Percentiles rank a stretch among this genome's conserved stretches.
These are phyloP conservation scores for Plasmodium sp. DNA, from an alignment of 169 alveolate species.

Conservation along the genomic window DNA sequence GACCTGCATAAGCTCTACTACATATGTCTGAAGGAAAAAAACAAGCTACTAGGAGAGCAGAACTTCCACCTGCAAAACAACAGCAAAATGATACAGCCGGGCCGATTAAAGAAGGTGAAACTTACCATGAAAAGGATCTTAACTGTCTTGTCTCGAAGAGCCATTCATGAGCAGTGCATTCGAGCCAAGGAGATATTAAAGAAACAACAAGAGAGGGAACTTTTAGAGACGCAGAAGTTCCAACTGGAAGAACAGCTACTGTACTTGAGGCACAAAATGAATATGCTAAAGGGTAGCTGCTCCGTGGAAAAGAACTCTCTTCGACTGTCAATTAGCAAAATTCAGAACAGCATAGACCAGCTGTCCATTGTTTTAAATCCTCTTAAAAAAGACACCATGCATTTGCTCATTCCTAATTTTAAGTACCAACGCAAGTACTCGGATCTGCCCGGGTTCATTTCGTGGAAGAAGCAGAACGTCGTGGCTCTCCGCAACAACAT, in stretches of 20 bases:
- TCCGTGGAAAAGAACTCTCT: constrained; percentile 81
- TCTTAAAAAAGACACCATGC: constrained; percentile 84
- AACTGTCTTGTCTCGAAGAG: constrained; percentile 88
- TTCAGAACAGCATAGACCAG: constrained; percentile 78
- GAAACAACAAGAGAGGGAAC: constrained; percentile 87
- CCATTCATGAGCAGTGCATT: constrained; percentile 89
- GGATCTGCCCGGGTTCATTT: constrained; percentile 85
- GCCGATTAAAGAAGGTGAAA: constrained; percentile 87
- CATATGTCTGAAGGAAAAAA: constrained; percentile 88
- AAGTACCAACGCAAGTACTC: constrained; percentile 84
- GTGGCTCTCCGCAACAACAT: constrained; percentile 81
- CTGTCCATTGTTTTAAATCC: constrained; percentile 81
- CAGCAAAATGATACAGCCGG: constrained; percentile 83
- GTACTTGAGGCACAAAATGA: constrained; percentile 36
- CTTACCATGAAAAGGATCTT: constrained; percentile 89
- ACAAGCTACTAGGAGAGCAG: constrained; percentile 87
- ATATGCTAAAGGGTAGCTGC: constrained; percentile 69
- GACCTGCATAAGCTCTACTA: constrained; percentile 89
- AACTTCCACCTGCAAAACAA: constrained; percentile 84
- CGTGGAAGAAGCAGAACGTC: constrained; percentile 85
- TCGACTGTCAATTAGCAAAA: constrained; percentile 74
- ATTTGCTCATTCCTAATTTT: constrained; percentile 83
- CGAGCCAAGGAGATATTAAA: constrained; percentile 85
- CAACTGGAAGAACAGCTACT: constrained; percentile 80
- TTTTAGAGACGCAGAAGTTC: constrained; percentile 83